phyloP scores from a whole-genome alignment of 306 rosid species.

The Cicer yamashitae region DNA sequence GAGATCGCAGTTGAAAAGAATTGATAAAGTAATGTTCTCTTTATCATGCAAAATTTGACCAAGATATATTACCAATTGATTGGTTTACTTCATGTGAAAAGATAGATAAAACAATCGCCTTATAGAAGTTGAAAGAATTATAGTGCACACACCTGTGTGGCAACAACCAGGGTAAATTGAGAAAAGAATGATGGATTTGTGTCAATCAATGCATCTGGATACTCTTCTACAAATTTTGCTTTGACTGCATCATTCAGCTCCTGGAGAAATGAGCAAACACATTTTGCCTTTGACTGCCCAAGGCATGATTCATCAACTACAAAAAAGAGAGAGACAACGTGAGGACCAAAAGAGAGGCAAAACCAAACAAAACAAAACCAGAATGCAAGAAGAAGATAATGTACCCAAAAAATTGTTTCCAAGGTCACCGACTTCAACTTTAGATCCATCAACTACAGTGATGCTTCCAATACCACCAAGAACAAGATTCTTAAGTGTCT shows the following conservation, averaged over 20 bases:
- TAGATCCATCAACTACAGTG: slow-evolving; percentile 93
- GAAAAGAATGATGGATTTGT: slow-evolving; percentile 88
- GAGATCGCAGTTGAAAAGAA: slow-evolving; percentile 33
- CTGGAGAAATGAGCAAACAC: slow-evolving; percentile 93
- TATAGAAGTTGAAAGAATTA: slow-evolving; percentile 33
- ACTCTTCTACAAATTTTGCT: slow-evolving; percentile 91
- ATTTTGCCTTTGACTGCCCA: slow-evolving; percentile 93
- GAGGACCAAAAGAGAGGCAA: slow-evolving; percentile 25
- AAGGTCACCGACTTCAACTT: slow-evolving; percentile 89
- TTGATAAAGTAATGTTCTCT: slow-evolving; percentile 11
- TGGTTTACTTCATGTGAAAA: slow-evolving; percentile 24
- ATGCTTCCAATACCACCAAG: slow-evolving; percentile 98
- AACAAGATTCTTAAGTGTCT: slow-evolving; percentile 89
- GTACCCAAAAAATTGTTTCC: slow-evolving; percentile 96
- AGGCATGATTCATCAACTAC: slow-evolving; percentile 82
- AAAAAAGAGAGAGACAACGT: slow-evolving; percentile 23
- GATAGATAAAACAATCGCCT: not conserved
- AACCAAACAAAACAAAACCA: not conserved
- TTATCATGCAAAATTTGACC: not conserved
- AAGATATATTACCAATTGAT: slow-evolving; percentile 16
- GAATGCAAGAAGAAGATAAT: slow-evolving; percentile 14
- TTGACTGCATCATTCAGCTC: slow-evolving; percentile 97
- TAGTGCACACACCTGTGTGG: slow-evolving; percentile 76
- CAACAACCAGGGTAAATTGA: slow-evolving; percentile 89
- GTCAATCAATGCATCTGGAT: slow-evolving; percentile 79